Evolutionary conservation across 1,284 basidiomycete species (phyloP), one percentile per base, ranked within the genome.

Genomic region (Moesziomyces parantarcticus): DNA sequence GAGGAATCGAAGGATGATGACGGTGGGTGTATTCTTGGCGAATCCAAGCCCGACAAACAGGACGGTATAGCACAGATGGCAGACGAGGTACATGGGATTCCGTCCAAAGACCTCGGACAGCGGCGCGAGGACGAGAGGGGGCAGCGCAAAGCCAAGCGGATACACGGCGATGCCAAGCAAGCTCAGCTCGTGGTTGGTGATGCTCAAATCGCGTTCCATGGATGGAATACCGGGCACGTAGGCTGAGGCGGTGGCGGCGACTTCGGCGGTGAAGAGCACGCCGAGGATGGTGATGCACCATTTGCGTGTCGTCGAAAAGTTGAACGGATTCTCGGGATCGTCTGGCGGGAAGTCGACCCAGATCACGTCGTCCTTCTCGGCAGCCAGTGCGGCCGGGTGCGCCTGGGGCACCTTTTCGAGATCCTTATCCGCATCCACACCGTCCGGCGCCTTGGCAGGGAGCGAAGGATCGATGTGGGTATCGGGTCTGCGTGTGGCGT

Each of bases 91-190:
- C 16, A 92, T 84, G 29, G 90, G 90, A 52, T 88, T 88, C 36
- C 92, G 84, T 0, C 92, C 92, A 68, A 92, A 89, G 77, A 92
- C 92, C 80, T 92, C 92, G 62, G 89, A 90, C 66, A 92, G 88
- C 1, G 91, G 90, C 13, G 78, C 78, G 5, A 80, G 69, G 3
- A 92, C 85, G 11, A 93, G 87, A 0, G 92, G 92, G 2, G 89
- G 87, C 20, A 91, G 65, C 1, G 87, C 90, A 70, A 92, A 92
- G 0, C 91, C 91, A 29, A 92, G 84, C 6, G 78, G 76, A 46
- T 77, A 79, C 49, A 85, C 75, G 64, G 84, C 5, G 88, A 86
- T 81, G 88, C 92, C 32, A 89, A 85, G 61, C 87, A 88, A 39
- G 90, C 84, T 0, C 88, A 91, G 22, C 88, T 84, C 3, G 88